Conservation (phyloP, 208 protist genomes). For the Crithidia mellificae region DNA sequence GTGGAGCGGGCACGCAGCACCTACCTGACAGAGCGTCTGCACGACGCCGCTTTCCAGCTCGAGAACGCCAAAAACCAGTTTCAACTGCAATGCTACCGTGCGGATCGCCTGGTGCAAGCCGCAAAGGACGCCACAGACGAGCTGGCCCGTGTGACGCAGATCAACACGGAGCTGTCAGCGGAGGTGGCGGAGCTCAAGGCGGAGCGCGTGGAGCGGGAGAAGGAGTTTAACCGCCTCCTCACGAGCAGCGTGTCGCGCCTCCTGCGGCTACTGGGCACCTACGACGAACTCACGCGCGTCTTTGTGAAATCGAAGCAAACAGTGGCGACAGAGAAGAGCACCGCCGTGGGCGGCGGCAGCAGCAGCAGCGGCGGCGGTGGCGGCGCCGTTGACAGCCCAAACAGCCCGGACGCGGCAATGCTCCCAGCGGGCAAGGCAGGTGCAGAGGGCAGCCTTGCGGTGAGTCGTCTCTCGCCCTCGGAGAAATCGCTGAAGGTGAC, state of each 20-base stretch:
- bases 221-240: slow-evolving; percentile 57
- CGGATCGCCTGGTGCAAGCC: slow-evolving; percentile 67
- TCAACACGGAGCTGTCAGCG: slow-evolving; percentile 44
- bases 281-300: slow-evolving; percentile 26
- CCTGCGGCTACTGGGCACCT: slow-evolving; percentile 41
- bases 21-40: slow-evolving; percentile 83
- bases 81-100: slow-evolving; percentile 86
- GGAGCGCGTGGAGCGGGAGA: slow-evolving; percentile 42
- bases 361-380: too few relatives aligned
- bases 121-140: slow-evolving; percentile 53
- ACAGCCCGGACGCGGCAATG: neutral
- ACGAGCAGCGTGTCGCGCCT: slow-evolving; percentile 26
- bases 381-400: too few relatives aligned
- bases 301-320: slow-evolving; percentile 24
- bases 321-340: neutral
- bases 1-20: slow-evolving; percentile 68
- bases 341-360: slow-evolving; percentile 12
- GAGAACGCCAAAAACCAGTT: slow-evolving; percentile 91
- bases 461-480: neutral
- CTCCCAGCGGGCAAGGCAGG: too few relatives aligned
- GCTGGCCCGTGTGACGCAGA: slow-evolving; percentile 28
- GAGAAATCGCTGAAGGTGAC: neutral
- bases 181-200: slow-evolving; percentile 50
- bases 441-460: neutral
- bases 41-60: slow-evolving; percentile 79